Percentiles rank a stretch among this genome's conserved stretches.
phyloP scores from a whole-genome alignment of 148 eudicot genomes.

The Persicaria tinctoria region DNA sequence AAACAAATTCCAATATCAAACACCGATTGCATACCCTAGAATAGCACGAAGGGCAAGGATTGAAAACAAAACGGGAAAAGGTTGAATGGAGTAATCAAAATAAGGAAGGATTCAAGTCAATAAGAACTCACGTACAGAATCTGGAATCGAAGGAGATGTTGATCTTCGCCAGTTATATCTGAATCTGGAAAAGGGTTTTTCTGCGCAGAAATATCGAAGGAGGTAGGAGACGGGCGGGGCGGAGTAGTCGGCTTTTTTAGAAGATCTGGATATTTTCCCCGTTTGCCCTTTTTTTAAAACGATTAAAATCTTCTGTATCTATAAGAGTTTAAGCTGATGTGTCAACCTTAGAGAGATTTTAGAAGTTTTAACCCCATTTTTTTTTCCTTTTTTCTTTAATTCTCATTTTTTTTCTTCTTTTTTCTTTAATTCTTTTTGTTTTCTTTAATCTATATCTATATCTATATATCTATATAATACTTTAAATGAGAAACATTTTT shows the following conservation, averaged over 20 bases:
- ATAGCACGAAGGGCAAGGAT: neutral
- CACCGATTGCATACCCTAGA: neutral
- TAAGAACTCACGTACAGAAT: neutral
- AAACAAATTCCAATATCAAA: neutral
- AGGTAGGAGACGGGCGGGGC: neutral
- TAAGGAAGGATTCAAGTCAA: neutral
- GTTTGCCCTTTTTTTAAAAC: no score
- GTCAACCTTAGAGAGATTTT: no score
- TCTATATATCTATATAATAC: no score
- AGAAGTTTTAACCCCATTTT: no score
- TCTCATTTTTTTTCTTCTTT: no score
- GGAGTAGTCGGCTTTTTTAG: neutral
- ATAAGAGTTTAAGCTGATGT: no score
- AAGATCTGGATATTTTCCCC: no score
- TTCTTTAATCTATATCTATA: no score
- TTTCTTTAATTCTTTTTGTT: no score
- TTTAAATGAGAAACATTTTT: no score
- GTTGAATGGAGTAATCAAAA: neutral
- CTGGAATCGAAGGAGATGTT: neutral
- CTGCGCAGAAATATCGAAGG: neutral
- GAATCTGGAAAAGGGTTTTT: neutral
- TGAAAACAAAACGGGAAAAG: conserved; percentile 4
- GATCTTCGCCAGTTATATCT: neutral
- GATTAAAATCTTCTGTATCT: no score
- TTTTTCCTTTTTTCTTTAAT: no score